Evolutionary conservation across 1,284 basidiomycete species (phyloP).

Genomic region (Heliocybe sulcata): DNA sequence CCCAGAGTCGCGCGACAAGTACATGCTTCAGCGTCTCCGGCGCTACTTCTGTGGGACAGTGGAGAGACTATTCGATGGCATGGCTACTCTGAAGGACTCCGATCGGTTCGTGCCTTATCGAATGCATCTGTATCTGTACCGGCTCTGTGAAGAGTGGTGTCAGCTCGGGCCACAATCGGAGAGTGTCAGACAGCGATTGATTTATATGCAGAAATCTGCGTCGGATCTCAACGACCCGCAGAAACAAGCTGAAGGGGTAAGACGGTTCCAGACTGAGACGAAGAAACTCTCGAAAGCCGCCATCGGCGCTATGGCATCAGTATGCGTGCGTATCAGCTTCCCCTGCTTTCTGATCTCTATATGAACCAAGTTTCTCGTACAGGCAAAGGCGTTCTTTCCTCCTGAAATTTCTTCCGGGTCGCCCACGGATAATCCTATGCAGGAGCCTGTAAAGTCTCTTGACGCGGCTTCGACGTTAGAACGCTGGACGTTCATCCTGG

Average conservation of each 20-base stretch:
- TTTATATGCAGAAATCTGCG: slow-evolving; percentile 68
- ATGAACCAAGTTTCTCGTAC: slow-evolving; percentile 3
- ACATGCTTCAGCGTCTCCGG: slow-evolving; percentile 75
- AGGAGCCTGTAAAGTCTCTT: slow-evolving; percentile 47
- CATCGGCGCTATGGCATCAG: slow-evolving; percentile 77
- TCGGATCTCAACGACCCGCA: slow-evolving; percentile 40
- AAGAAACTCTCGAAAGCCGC: slow-evolving; percentile 70
- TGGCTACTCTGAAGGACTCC: slow-evolving; percentile 65
- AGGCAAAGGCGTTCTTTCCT: slow-evolving; percentile 74
- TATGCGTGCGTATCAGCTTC: slow-evolving; percentile 56
- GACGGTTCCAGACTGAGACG: slow-evolving; percentile 70
- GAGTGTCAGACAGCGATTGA: slow-evolving; percentile 64
- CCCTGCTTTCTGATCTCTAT: not conserved
- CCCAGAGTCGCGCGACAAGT: slow-evolving; percentile 69
- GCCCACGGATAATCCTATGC: slow-evolving; percentile 45
- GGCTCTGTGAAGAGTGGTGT: slow-evolving; percentile 93
- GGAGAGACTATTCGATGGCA: slow-evolving; percentile 77
- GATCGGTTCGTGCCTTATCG: slow-evolving; percentile 75
- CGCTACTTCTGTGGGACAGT: slow-evolving; percentile 89
- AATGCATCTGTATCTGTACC: slow-evolving; percentile 76
- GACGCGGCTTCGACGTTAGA: slow-evolving; percentile 49
- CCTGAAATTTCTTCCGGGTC: slow-evolving; percentile 51
- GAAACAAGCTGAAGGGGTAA: slow-evolving; percentile 46
- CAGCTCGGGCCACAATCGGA: slow-evolving; percentile 77
- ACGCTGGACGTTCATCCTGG: slow-evolving; percentile 59